Conservation (phyloP, 2,329 filamentous ascomycete species). For the Clarireedia sp. region DNA sequence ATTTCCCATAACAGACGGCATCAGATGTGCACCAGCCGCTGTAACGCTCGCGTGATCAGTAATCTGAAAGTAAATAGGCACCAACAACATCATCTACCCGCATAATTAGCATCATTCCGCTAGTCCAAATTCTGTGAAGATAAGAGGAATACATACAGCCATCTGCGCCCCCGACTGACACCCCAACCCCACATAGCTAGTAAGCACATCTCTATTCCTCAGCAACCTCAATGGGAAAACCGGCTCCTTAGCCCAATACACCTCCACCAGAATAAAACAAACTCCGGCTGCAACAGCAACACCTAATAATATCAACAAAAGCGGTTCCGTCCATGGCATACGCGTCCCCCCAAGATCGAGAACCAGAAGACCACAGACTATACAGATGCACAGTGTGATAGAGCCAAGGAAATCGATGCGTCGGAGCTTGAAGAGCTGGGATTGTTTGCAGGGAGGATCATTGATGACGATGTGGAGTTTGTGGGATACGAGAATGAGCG, state of each 20-base stretch:
- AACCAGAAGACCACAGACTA: conserved; percentile 37
- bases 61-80: conserved; percentile 64
- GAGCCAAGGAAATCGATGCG: conserved; percentile 54
- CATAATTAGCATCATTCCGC: background rate
- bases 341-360: conserved; percentile 42
- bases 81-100: conserved; percentile 49
- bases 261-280: conserved; percentile 16
- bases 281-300: conserved; percentile 19
- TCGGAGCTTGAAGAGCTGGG: conserved; percentile 13
- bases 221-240: conserved; percentile 51
- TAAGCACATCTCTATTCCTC: conserved; percentile 41
- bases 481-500: conserved; percentile 35
- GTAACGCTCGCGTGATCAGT: conserved; percentile 50
- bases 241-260: conserved; percentile 41
- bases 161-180: conserved; percentile 51
- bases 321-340: conserved; percentile 32
- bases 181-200: conserved; percentile 43
- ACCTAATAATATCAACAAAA: conserved; percentile 27
- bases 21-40: conserved; percentile 49
- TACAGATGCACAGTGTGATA: conserved; percentile 34
- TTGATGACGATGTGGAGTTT: conserved; percentile 13
- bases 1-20: conserved; percentile 61
- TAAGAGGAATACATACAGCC: conserved; percentile 31
- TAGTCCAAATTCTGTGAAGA: background rate
- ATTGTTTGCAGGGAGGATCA: conserved; percentile 1